Conservation (phyloP, 2,329 filamentous ascomycete species). For the Tolypocladium endophyticum region DNA sequence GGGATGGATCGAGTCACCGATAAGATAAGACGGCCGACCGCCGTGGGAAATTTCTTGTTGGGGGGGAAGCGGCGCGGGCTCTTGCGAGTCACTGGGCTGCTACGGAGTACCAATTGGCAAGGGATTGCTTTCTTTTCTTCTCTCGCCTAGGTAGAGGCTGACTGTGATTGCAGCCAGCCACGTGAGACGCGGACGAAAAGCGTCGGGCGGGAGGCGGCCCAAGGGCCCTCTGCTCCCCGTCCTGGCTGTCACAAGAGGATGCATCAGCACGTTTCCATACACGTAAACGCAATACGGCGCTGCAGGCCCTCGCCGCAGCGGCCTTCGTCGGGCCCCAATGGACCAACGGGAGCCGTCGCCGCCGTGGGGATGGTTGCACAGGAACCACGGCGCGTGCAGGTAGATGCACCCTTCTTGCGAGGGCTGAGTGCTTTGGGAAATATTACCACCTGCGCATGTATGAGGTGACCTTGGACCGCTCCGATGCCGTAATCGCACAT, state of each 20-base stretch:
- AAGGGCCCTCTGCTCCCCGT: not conserved
- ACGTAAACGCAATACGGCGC: not conserved
- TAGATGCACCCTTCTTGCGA: not conserved
- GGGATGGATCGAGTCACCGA: conserved; percentile 4
- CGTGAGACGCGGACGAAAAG: not conserved
- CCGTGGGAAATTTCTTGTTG: not conserved
- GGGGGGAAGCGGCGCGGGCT: not conserved
- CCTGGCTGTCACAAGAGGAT: not conserved
- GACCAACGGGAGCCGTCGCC: not conserved
- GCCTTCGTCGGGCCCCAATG: not conserved
- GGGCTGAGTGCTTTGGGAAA: not conserved
- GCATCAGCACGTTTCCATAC: not conserved
- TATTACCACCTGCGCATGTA: not conserved
- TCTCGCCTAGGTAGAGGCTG: not conserved
- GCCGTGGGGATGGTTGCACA: not conserved
- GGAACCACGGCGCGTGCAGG: not conserved
- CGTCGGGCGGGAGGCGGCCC: not conserved
- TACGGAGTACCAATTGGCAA: too few species aligned
- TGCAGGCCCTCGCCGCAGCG: not conserved
- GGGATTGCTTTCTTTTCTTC: not conserved
- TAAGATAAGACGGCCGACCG: not conserved
- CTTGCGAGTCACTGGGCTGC: too few species aligned
- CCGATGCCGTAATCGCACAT: not conserved
- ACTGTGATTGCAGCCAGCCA: not conserved
- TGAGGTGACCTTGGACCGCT: not conserved